Evolutionary conservation across 129 eudicot genomes (phyloP), one percentile per base, ranked within the genome.

Genomic region (Artemisia annua): DNA sequence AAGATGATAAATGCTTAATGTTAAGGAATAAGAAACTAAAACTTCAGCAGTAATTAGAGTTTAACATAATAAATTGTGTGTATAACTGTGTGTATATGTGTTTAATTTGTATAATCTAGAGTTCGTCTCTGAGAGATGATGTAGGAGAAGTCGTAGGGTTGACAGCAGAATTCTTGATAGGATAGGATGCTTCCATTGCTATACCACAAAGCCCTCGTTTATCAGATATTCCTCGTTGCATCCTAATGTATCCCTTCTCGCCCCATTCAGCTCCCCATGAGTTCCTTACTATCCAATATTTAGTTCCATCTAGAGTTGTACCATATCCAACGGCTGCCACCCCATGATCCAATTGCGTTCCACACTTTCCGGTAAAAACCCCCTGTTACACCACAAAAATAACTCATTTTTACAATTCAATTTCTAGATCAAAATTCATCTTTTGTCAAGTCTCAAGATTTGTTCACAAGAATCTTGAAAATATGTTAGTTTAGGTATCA

Each of bases 261-360:
- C 88, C 88, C 88, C 88, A 84, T 54, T 80, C 83, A 0, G 80
- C 15, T n/a, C 88, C 88, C 88, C 88, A 84, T 16, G 88, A 84
- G 60, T 84, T 84, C 78, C 58, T 84, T 71, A 92, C 96, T 1
- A 76, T 85, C 98, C 98, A 92, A 17, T 92, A 92, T 56, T 89
- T 92, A 2, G 96, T 89, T 46, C 98, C 92, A 17, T 85, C 96
- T 5, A 79, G 72, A 48, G 85, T 81, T 12, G 73, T 59, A 44
- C 88, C 88, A 17, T 84, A 84, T 67, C 88, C 88, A 2, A 84
- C 95, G n/a, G 86, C 72, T 49, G 98, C 95, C 55, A 92, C 98
- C 1, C 98, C 98, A 11, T 92, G 98, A 78, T 92, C 81, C 28
- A 92, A 67, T 61, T 89, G 85, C 48, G 91, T 85, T 11, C 95